Percentiles rank a stretch among this genome's conserved stretches.
Conservation (phyloP, 768 basidiomycete genomes). For the Pisolithus sp. region DNA sequence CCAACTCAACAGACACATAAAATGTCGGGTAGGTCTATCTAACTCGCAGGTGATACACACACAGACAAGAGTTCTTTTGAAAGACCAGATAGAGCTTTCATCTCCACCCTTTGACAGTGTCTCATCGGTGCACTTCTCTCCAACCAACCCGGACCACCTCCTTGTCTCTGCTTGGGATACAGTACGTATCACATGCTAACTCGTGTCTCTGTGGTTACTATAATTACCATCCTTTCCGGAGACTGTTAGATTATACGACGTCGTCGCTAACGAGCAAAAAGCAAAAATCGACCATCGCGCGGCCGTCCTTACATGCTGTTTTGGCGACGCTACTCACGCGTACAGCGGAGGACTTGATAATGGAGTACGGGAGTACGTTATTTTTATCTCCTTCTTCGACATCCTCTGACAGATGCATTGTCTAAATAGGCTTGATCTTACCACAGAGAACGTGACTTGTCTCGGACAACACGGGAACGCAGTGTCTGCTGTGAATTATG, state of each 20-base stretch:
- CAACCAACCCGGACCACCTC: conserved; percentile 69
- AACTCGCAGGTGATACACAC: too few relatives aligned
- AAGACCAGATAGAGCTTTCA: conserved; percentile 39
- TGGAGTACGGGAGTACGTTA: conserved; percentile 69
- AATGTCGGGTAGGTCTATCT: too few relatives aligned
- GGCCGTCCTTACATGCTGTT: conserved; percentile 79
- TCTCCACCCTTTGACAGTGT: conserved; percentile 84
- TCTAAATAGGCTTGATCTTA: conserved; percentile 64
- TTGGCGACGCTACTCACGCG: conserved; percentile 55
- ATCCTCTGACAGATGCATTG: background rate
- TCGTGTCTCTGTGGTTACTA: conserved; percentile 26
- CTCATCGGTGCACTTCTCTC: conserved; percentile 75
- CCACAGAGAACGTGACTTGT: conserved; percentile 61
- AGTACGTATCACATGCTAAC: conserved; percentile 24
- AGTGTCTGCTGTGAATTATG: conserved; percentile 71
- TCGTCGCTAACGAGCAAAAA: conserved; percentile 54
- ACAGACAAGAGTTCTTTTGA: background rate
- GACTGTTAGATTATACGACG: conserved; percentile 55
- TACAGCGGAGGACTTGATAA: conserved; percentile 88
- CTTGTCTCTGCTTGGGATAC: conserved; percentile 91
- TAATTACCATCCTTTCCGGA: conserved; percentile 31
- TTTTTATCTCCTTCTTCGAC: background rate
- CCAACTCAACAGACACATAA: too few relatives aligned
- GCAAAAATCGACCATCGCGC: conserved; percentile 87
- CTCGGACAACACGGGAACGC: conserved; percentile 79